Base-by-base conservation (phyloP, 306 rosid genomes). In the Cicer cuneatum region DNA sequence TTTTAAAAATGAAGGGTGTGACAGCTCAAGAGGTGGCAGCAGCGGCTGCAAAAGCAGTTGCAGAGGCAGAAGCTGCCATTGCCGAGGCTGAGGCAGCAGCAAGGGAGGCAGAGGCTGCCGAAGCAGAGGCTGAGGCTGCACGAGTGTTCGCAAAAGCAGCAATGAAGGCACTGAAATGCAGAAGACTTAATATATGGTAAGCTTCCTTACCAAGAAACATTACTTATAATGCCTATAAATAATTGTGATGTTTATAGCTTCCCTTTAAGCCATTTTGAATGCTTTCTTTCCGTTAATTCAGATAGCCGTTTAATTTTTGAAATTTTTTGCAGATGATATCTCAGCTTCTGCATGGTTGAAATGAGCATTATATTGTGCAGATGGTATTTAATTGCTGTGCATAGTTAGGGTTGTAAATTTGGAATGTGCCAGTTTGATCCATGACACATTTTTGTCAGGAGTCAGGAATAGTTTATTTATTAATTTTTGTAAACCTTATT, bases 101-200 rank as follows among this genome's bases (percentile, higher is more conserved):
- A 67, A 88, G 85, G 79, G 97, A 93, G 74, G 98, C 98, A 40
- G 98, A 93, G 79, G 87, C 83, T 15, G 96, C 96, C 21, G 98
- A 93, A 87, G 97, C 91, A 5, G 98, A 93, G 82, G 98, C 98
- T 13, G 97, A 90, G 85, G 91, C 97, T 24, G 93, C 98, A 42
- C 90, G 86, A 75, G 90, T 89, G 73, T 93, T 93, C 84, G 98
- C 98, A 39, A 87, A 89, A 81, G 98, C 98, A 64, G 97, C 95
- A 80, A 81, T 72, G 87, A 93, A 84, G 78, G 98, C 98, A 15
- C 84, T 93, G 57, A 92, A 89, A 77, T 82, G 90, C 86, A 89
- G 85, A 80, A 85, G 79, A 16, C 86, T 85, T 73, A 85, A 76
- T 69, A 15, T 74, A 65, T 78, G 90, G 92, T 86, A 86, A 81